Conservation (phyloP, 192 early-diverging fungal genomes). For the Allomyces macrogynus region DNA sequence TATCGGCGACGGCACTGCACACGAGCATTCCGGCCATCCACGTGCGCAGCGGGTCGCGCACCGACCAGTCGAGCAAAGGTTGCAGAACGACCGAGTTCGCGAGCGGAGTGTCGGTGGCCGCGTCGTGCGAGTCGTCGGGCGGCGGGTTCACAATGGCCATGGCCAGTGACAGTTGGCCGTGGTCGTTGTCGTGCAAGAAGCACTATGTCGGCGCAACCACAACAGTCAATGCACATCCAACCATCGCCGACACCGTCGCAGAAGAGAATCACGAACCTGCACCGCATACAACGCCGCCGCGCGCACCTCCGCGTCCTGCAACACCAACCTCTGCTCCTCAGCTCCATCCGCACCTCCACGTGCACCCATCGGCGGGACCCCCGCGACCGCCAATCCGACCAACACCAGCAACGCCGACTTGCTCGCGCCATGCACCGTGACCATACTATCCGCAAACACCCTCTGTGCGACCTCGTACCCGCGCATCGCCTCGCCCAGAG, state of each 20-base stretch:
- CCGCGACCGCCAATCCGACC: background rate
- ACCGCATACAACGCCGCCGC: background rate
- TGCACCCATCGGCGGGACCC: background rate
- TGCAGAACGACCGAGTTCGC: background rate
- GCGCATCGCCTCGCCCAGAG: conserved; percentile 66
- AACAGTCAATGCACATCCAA: background rate
- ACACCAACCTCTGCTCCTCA: background rate
- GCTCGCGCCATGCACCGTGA: conserved; percentile 6
- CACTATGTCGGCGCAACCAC: background rate
- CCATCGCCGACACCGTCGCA: background rate
- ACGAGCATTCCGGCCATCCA: background rate
- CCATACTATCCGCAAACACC: conserved; percentile 44
- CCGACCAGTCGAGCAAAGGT: background rate
- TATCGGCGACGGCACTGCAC: background rate
- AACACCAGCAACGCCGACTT: background rate
- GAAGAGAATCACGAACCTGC: background rate
- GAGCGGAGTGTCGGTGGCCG: background rate
- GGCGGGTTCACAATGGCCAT: background rate
- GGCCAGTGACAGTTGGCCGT: background rate
- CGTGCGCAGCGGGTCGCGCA: background rate
- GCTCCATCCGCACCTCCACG: background rate
- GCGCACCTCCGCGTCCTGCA: background rate
- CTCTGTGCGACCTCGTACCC: conserved; percentile 57
- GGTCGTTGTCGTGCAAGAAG: background rate
- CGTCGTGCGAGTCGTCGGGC: background rate